Base-by-base conservation (phyloP, 768 basidiomycete species). In the Boletus tylopilopsis region DNA sequence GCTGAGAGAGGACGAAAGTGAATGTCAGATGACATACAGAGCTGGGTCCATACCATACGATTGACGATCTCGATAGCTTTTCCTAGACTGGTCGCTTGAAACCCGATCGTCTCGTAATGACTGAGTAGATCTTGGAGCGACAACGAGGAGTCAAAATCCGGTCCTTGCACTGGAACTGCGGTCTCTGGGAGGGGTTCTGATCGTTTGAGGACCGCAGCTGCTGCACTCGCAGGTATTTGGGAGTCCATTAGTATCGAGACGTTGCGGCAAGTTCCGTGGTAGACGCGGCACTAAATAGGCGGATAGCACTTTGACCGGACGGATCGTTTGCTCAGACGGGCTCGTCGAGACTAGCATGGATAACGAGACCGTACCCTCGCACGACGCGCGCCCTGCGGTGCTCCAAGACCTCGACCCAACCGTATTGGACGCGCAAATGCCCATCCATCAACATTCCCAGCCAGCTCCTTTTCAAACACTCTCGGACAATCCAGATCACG, bases 11-110 rank as follows among this genome's bases (percentile, higher is more conserved):
- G 18, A 18, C 21, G 6, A 27, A 24, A 15, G 19, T 45, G 29
- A 48, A 43, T 2, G 27, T 25, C n/a, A 21, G n/a, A 10, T 47
- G 7, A 37, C 29, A 40, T 22, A 8, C 10, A 49, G 25, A 33
- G 42, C 11, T 18, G 38, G 42, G 40, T 27, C 16, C 66, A 24
- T 37, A 93, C 95, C 96, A 99, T 99, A 62, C 82, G 82, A 66
- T 98, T 85, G 23, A 98, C 88, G 45, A 96, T 86, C 24, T 87
- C 79, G 37, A 97, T 90, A 2, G 94, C 95, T 57, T 77, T 81
- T 3, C 89, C 89, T 2, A 99, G 72, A 49, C 90, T 92, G 45
- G 85, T 94, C n/a, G 96, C 96, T 68, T 99, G 96, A 64, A 98
- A 99, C 18, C 96, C 96, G 45, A 97, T 96, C 29, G 84, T 80